Base-by-base conservation (phyloP, 768 basidiomycete species). In the Jaapia argillacea region DNA sequence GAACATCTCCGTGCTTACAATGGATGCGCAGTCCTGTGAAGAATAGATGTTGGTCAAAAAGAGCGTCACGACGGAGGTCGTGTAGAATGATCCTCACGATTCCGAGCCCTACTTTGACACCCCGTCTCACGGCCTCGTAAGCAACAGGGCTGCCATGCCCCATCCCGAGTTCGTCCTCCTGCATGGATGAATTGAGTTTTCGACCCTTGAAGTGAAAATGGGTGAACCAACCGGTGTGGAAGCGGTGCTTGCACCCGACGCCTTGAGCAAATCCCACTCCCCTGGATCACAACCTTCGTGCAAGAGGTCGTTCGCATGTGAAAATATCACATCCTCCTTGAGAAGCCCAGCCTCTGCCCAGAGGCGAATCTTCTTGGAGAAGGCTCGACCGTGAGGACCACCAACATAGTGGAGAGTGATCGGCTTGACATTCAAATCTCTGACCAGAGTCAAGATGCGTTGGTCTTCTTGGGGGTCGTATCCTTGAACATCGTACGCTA, bases 141-240 rank as follows among this genome's bases (percentile, higher is more conserved):
- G 50, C 53, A 22, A 54, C 50, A 2, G 58, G 58, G 27, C 55
- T 51, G 10, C 59, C 59, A 43, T 59, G 59, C 3, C 53, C 58
- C 59, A 61, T 61, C 24, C 58, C 58, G 21, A 61, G 51, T 51
- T 61, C 59, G 26, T 59, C 58, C 33, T 49, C 54, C 31, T 33
- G 16, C 31, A n/a, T n/a, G n/a, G n/a, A n/a, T n/a, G n/a, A n/a
- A n/a, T n/a, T n/a, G n/a, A 33, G 31, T 10, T 10, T 10, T 33
- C 10, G 31, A 10, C 31, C 16, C 31, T 10, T n/a, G 31, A 33
- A n/a, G 10, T 16, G 31, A 33, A 16, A 16, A 33, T 10, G 16
- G 10, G 31, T 33, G 10, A 10, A 33, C 31, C 31, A 33, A 33
- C 31, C 0, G 59, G 59, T 16, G 59, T 61, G 20, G 56, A 47